These are phyloP conservation scores for Yamadazyma spencermartinsiae DNA, from an alignment of 1,139 yeast species.

Conservation along the genomic window DNA sequence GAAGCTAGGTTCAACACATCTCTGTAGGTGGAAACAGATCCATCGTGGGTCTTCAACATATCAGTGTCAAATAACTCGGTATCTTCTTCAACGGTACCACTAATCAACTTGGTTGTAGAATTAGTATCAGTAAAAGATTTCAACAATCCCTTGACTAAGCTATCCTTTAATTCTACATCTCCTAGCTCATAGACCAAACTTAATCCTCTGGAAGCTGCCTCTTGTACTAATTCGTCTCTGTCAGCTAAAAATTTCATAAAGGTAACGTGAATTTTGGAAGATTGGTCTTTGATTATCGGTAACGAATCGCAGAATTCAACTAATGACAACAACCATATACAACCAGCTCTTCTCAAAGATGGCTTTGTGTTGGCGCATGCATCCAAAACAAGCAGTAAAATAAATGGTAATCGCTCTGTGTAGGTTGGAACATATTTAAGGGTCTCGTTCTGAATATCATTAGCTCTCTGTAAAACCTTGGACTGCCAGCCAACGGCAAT, in stretches of 20 bases:
- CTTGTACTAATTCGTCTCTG: constrained; percentile 83
- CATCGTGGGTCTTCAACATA: constrained; percentile 73
- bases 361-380: constrained; percentile 72
- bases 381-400: constrained; percentile 50
- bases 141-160: constrained; percentile 72
- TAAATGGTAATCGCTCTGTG: constrained; percentile 26
- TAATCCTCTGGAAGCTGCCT: constrained; percentile 87
- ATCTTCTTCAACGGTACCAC: constrained; percentile 76
- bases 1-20: constrained; percentile 84
- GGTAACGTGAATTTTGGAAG: constrained; percentile 63
- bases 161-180: constrained; percentile 64
- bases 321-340: constrained; percentile 82
- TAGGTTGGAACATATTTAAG: constrained; percentile 20
- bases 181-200: constrained; percentile 82
- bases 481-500: constrained; percentile 80
- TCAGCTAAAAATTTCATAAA: constrained; percentile 78
- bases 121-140: constrained; percentile 75
- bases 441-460: constrained; percentile 49
- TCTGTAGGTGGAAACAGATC: constrained; percentile 85
- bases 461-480: constrained; percentile 45
- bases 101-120: constrained; percentile 46
- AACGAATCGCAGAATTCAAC: constrained; percentile 70
- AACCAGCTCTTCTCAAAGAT: constrained; percentile 67
- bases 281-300: constrained; percentile 38
- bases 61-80: constrained; percentile 88